phyloP scores from a whole-genome alignment of 352 stramenopile genomes.

The Albugo candida region DNA sequence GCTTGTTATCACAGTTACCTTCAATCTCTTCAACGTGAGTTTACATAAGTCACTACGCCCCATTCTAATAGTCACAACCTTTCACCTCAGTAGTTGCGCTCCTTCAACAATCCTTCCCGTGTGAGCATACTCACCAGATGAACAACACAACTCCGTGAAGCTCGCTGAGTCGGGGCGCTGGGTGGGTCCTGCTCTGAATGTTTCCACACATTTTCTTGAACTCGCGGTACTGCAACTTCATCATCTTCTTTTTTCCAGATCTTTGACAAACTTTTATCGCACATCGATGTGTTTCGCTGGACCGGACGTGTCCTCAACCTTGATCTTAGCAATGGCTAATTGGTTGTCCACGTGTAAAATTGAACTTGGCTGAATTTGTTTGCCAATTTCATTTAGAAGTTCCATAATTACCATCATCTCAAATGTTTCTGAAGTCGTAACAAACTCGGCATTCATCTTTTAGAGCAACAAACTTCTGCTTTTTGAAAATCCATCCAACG shows the following conservation, averaged over 20 bases:
- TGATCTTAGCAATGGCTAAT: slow-evolving; percentile 4
- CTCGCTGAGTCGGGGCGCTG: neutral
- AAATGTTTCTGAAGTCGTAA: slow-evolving; percentile 1
- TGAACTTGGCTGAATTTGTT: neutral
- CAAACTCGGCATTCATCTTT: slow-evolving; percentile 13
- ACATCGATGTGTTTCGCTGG: slow-evolving; percentile 5
- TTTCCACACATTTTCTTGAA: slow-evolving; percentile 3
- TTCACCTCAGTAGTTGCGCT: slow-evolving; percentile 1
- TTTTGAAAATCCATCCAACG: slow-evolving; percentile 5
- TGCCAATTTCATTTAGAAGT: slow-evolving; percentile 1
- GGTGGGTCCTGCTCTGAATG: slow-evolving; percentile 3
- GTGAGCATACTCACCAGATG: no score
- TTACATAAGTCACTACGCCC: no score
- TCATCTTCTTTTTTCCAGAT: slow-evolving; percentile 2
- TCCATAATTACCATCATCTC: slow-evolving; percentile 5
- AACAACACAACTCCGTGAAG: no score
- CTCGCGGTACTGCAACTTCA: slow-evolving; percentile 3
- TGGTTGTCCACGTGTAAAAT: slow-evolving; percentile 5
- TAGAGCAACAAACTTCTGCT: slow-evolving; percentile 7
- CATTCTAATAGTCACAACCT: no score
- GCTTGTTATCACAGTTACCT: no score
- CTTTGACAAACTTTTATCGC: slow-evolving; percentile 5
- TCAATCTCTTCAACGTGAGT: no score
- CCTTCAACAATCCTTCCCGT: no score
- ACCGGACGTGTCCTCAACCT: neutral